A percentile compares a stretch with the other conserved stretches of the same genome.
phyloP scores from a whole-genome alignment of 306 rosid species.

The Trifolium subterraneum region DNA sequence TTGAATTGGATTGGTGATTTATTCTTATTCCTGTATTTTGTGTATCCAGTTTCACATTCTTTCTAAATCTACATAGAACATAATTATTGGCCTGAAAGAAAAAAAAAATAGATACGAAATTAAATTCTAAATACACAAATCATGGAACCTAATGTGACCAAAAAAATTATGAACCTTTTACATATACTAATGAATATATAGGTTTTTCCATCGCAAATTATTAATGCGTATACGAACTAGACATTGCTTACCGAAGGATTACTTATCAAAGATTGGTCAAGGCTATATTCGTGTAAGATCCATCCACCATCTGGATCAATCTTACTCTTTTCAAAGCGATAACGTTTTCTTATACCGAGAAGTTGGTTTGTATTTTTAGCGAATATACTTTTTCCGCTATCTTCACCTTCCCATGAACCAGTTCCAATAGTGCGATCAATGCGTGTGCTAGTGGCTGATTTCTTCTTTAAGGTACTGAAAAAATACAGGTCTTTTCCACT shows the following conservation, averaged over 20 bases:
- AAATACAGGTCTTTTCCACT: constrained; percentile 24
- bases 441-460: background rate
- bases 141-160: too few species aligned
- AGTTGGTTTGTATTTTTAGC: background rate
- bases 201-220: too few species aligned
- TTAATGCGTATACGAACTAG: too few species aligned
- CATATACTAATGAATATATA: too few species aligned
- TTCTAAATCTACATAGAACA: constrained; percentile 28
- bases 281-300: constrained; percentile 37
- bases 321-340: constrained; percentile 29
- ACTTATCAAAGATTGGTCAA: background rate
- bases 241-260: background rate
- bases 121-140: too few species aligned
- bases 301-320: background rate
- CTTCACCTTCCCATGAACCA: constrained; percentile 39
- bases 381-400: background rate
- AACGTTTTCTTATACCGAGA: background rate
- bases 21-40: background rate
- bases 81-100: constrained; percentile 12
- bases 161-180: too few species aligned
- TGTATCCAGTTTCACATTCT: background rate
- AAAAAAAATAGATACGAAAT: background rate
- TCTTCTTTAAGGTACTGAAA: constrained; percentile 26
- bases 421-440: constrained; percentile 12
- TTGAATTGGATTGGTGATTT: background rate